Conservation (phyloP, 129 eudicot genomes). For the Tanacetum coccineum region DNA sequence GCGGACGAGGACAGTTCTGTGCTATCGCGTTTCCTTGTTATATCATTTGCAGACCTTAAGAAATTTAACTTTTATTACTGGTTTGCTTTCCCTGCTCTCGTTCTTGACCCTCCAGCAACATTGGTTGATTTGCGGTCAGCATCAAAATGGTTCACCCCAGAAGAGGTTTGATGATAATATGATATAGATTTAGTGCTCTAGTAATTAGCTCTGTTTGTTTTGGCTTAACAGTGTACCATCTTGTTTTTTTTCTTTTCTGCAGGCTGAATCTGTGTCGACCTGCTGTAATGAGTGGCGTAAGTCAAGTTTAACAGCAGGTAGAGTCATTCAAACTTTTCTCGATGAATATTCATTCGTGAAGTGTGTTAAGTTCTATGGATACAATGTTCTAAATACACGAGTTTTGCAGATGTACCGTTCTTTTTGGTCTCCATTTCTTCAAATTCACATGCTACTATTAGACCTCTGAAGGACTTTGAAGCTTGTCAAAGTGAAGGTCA, state of each 20-base stretch:
- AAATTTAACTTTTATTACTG: slow-evolving; percentile 69
- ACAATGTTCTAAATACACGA: slow-evolving; percentile 16
- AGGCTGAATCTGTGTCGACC: slow-evolving; percentile 67
- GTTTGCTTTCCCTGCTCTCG: slow-evolving; percentile 88
- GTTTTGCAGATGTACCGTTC: slow-evolving; percentile 69
- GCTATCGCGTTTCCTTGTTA: slow-evolving; percentile 43
- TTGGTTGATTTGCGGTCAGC: slow-evolving; percentile 66
- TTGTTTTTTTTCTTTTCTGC: too few species aligned
- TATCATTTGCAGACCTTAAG: slow-evolving; percentile 90
- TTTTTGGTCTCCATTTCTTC: slow-evolving; percentile 69
- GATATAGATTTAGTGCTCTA: neutral
- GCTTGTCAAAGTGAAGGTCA: slow-evolving; percentile 52
- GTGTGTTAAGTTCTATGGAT: neutral
- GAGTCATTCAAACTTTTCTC: neutral
- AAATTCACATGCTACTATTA: slow-evolving; percentile 52
- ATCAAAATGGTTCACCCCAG: slow-evolving; percentile 61
- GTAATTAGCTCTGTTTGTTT: neutral
- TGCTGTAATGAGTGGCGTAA: slow-evolving; percentile 90
- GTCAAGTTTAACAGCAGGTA: slow-evolving; percentile 71
- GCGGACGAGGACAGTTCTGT: too few species aligned
- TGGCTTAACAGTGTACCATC: neutral
- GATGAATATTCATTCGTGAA: slow-evolving; percentile 3
- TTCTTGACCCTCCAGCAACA: slow-evolving; percentile 81
- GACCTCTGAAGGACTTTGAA: slow-evolving; percentile 69
- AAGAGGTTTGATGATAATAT: slow-evolving; percentile 78